Evolutionary conservation across 179 eudicot species (phyloP).

Genomic region (Gypsophila paniculata): DNA sequence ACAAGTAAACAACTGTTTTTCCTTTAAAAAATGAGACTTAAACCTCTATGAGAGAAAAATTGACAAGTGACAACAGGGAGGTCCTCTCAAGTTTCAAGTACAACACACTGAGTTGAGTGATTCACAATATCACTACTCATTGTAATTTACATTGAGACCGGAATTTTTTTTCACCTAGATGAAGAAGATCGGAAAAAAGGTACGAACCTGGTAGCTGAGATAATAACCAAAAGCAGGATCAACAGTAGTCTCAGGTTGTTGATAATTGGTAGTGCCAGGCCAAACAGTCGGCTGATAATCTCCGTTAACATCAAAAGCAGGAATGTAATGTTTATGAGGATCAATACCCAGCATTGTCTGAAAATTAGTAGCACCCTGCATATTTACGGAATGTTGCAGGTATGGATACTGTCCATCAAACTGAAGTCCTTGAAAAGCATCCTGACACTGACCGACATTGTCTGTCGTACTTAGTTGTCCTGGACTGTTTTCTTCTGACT

Average conservation of each 20-base stretch:
- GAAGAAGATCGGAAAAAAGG: background rate
- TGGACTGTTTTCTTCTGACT: constrained; percentile 31
- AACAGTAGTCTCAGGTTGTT: constrained; percentile 25
- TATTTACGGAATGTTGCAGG: constrained; percentile 21
- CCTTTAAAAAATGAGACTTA: too few species aligned
- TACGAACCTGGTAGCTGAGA: constrained; percentile 29
- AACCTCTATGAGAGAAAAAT: too few species aligned
- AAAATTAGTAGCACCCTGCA: constrained; percentile 23
- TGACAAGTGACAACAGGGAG: too few species aligned
- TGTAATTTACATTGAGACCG: too few species aligned
- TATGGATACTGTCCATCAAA: constrained; percentile 28
- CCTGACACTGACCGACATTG: constrained; percentile 31
- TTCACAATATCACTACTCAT: too few species aligned
- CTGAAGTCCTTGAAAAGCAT: constrained; percentile 32
- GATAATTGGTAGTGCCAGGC: constrained; percentile 22
- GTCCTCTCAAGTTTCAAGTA: too few species aligned
- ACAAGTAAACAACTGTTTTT: too few species aligned
- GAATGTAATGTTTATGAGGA: constrained; percentile 22
- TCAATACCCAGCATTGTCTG: constrained; percentile 23
- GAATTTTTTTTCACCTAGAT: background rate
- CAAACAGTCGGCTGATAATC: constrained; percentile 26
- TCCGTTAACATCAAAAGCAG: constrained; percentile 24
- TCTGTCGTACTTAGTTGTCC: constrained; percentile 33
- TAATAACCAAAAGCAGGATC: constrained; percentile 26
- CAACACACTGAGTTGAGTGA: too few species aligned